These are phyloP conservation scores for Hylodesmum podocarpum DNA, from an alignment of 306 rosid genomes.

Conservation along the genomic window DNA sequence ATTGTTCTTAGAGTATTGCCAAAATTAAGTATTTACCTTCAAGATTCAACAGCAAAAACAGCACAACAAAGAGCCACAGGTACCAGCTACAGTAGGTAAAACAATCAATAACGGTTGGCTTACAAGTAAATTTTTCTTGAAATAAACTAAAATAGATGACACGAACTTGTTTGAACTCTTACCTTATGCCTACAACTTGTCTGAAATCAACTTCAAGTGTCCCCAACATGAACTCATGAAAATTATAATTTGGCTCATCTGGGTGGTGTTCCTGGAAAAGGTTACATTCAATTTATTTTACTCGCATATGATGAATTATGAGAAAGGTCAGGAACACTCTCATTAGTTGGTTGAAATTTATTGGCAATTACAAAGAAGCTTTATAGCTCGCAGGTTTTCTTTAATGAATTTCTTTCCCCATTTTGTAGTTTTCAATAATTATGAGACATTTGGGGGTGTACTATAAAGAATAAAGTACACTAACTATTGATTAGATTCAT, in stretches of 20 bases:
- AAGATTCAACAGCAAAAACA: constrained; percentile 73
- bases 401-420: too few species aligned
- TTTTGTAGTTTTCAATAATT: too few species aligned
- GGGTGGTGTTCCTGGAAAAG: constrained; percentile 55
- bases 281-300: neutral
- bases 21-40: constrained; percentile 49
- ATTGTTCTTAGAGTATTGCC: neutral
- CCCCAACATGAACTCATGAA: constrained; percentile 51
- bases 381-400: too few species aligned
- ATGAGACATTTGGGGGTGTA: too few species aligned
- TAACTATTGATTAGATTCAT: too few species aligned
- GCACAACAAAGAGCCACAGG: constrained; percentile 93
- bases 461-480: too few species aligned
- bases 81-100: constrained; percentile 59
- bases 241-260: constrained; percentile 26
- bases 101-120: constrained; percentile 13
- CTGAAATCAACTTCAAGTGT: constrained; percentile 79
- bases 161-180: constrained; percentile 14
- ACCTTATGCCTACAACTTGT: constrained; percentile 87
- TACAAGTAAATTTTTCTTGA: neutral
- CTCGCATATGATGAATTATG: neutral
- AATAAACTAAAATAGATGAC: neutral
- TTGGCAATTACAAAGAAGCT: too few species aligned
- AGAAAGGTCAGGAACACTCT: too few species aligned
- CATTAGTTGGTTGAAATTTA: too few species aligned